Base-by-base conservation (phyloP, 1,284 basidiomycete genomes). In the Moesziomyces aphidis region DNA sequence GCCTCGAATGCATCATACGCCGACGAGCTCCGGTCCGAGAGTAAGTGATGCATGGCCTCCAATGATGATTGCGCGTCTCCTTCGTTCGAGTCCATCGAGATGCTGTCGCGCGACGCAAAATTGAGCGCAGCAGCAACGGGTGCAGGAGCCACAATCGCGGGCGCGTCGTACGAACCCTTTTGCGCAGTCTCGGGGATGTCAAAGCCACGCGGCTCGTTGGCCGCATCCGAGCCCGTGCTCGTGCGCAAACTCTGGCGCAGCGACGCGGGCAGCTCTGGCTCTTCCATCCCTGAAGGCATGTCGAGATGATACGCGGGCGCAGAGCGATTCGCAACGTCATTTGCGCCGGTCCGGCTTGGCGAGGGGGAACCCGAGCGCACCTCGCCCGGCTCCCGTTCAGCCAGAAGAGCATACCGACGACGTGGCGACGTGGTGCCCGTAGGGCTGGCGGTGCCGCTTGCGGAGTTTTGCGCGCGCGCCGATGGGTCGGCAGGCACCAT, bases 1-100 rank as follows among this genome's bases (percentile, higher is more conserved):
- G 46, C 55, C 46, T 81, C 79, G 49, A 81, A 81, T 2, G 78
- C 77, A 21, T 81, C 78, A 50, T 77, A 75, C 13, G 68, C 54
- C 9, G 59, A 34, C 5, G 69, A 53, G 22, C 50, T 55, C 51
- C 69, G 69, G 15, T 67, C 64, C 13, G 73, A 67, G 17, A 76
- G 61, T 17, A 76, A 23, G n/a, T 58, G 24, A 15, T 64, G 59
- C 63, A 75, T 64, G 3, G 71, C 57, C 13, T 47, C 34, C 22
- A 52, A 55, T 0, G 65, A 57, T 0, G 61, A 50, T 19, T 60
- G 53, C 39, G 63, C 46, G 50, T 63, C 61, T 13, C 55, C 52
- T 13, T 60, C 31, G 28, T 24, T 21, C 34, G 60, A 65, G 28
- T 73, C 70, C 5, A 72, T 66, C 21, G 63, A 65, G 45, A 73